phyloP scores from a whole-genome alignment of 805 yeast genomes.

The Ogataea paradorogensis region DNA sequence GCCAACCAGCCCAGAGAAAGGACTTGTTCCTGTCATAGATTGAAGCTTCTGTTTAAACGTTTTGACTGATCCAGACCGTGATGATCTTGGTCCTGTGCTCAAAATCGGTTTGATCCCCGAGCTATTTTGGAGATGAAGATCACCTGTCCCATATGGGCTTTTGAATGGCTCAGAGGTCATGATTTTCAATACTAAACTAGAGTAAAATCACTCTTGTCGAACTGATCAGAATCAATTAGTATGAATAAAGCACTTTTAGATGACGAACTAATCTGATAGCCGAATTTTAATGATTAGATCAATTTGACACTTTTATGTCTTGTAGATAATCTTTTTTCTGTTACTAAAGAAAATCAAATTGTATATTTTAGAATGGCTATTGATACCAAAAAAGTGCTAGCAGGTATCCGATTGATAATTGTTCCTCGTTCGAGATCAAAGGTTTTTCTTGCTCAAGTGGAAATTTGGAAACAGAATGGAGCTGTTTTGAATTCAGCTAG shows the following conservation, averaged over 20 bases:
- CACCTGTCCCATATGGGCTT: slow-evolving; percentile 2
- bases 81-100: slow-evolving; percentile 6
- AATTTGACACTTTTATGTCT: slow-evolving; percentile 7
- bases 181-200: not conserved
- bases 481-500: slow-evolving; percentile 20
- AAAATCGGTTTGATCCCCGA: not conserved
- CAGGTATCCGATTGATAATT: slow-evolving; percentile 18
- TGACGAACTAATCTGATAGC: not conserved
- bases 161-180: not conserved
- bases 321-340: not conserved
- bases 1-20: not conserved
- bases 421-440: slow-evolving; percentile 18
- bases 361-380: not conserved
- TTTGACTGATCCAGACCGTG: slow-evolving; percentile 24
- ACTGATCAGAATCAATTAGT: not conserved
- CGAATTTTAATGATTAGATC: not conserved
- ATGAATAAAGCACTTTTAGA: not conserved
- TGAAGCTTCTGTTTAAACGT: slow-evolving; percentile 19
- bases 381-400: slow-evolving; percentile 10
- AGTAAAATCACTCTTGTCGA: not conserved
- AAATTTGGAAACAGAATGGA: slow-evolving; percentile 28
- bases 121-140: slow-evolving; percentile 1
- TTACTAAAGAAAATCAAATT: not conserved
- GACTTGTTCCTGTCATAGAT: slow-evolving; percentile 7
- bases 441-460: slow-evolving; percentile 18